Conservation (phyloP, 495 filamentous ascomycete genomes). For the Hamigera avellanea region DNA sequence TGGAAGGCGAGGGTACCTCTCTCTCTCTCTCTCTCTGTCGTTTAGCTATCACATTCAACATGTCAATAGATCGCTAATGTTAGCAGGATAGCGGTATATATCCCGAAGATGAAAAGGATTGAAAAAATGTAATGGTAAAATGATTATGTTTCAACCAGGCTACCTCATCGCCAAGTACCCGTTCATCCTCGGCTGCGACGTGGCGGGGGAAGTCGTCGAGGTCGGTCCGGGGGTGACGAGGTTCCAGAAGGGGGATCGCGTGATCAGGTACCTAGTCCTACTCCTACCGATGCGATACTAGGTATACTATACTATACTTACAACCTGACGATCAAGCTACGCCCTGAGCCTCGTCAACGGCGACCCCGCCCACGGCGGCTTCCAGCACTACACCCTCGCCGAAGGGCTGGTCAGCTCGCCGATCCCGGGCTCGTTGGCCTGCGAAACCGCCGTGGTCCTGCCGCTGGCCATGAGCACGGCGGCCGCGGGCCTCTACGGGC, state of each 20-base stretch:
- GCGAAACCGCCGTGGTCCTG: constrained; percentile 32
- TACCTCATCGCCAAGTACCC: constrained; percentile 23
- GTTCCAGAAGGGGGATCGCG: constrained; percentile 30
- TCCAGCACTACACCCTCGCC: constrained; percentile 33
- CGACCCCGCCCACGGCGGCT: constrained; percentile 17
- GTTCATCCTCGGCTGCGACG: constrained; percentile 35
- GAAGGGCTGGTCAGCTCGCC: constrained; percentile 17
- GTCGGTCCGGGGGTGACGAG: constrained; percentile 31
- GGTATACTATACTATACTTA: no score
- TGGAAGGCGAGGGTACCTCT: constrained; percentile 19
- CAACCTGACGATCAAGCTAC: no score
- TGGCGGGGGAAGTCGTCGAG: constrained; percentile 36
- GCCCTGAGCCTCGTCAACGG: neutral
- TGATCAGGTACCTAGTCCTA: constrained; percentile 8
- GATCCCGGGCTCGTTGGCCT: constrained; percentile 33
- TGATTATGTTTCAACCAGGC: no score
- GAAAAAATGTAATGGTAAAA: no score
- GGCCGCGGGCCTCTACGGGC: neutral
- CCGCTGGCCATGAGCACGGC: constrained; percentile 23
- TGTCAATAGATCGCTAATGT: neutral
- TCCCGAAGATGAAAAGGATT: no score
- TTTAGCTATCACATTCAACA: neutral
- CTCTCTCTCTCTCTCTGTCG: no score
- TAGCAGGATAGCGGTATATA: no score
- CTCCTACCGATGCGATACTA: no score